Percentiles rank a stretch among this genome's conserved stretches.
Conservation (phyloP, 1,284 basidiomycete species). For the Somion occarium region DNA sequence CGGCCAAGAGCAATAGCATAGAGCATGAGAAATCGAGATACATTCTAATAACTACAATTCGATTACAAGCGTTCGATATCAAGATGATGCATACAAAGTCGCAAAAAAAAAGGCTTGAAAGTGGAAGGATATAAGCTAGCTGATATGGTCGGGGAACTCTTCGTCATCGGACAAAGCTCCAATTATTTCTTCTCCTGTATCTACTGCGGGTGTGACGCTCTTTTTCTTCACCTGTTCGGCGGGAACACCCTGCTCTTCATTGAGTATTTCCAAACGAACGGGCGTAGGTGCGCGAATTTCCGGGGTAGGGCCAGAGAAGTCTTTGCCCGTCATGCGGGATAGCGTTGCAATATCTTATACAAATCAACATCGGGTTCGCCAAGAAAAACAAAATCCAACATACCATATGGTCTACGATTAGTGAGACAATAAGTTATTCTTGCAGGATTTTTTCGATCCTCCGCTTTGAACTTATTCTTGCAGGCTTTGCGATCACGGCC, state of each 20-base stretch:
- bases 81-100: no score
- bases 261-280: conserved; percentile 19
- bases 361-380: conserved; percentile 1
- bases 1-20: no score
- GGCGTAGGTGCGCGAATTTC: conserved; percentile 54
- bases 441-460: conserved; percentile 74
- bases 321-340: conserved; percentile 73
- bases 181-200: not conserved
- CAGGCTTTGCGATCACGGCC: conserved; percentile 85
- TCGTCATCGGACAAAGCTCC: conserved; percentile 6
- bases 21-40: no score
- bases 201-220: not conserved
- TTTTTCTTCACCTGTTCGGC: not conserved
- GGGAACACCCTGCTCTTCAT: not conserved
- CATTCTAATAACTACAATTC: no score
- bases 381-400: conserved; percentile 16
- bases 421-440: conserved; percentile 65
- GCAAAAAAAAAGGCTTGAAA: no score
- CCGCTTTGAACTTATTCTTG: conserved; percentile 87
- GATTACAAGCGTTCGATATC: no score
- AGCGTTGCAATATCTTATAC: conserved; percentile 62
- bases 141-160: not conserved
- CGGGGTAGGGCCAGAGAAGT: conserved; percentile 76
- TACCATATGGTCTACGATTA: conserved; percentile 68
- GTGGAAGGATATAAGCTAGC: not conserved